Percentiles rank a stretch among this genome's conserved stretches.
These are phyloP conservation scores for Rhexocercosporidium sp. DNA, from an alignment of 2,329 filamentous ascomycete genomes.

Conservation along the genomic window DNA sequence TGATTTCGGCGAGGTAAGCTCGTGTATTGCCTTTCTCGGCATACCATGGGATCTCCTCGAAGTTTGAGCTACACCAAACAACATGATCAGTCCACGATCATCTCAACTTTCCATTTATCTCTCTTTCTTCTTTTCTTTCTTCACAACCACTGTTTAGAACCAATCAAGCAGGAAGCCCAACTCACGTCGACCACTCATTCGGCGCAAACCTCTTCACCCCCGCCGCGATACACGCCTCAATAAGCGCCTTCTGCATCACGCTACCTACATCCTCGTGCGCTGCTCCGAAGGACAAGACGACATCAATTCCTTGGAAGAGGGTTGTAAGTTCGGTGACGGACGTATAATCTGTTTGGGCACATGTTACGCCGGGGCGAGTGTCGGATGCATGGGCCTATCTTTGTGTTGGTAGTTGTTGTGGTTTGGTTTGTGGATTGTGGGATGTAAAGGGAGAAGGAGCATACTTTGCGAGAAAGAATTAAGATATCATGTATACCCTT, in stretches of 20 bases:
- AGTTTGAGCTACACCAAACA: neutral
- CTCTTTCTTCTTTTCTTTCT: neutral
- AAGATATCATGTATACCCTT: constrained; percentile 57
- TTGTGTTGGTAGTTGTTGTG: constrained; percentile 30
- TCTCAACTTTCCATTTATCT: neutral
- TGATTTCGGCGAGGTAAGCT: constrained; percentile 56
- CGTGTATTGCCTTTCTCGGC: constrained; percentile 55
- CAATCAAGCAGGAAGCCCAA: neutral
- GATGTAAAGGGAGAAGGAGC: too few species aligned
- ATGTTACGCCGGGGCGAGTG: constrained; percentile 43
- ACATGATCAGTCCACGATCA: neutral
- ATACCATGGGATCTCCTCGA: constrained; percentile 52
- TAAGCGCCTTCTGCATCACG: constrained; percentile 47
- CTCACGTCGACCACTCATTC: constrained; percentile 44
- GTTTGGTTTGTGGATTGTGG: neutral
- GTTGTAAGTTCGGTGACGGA: constrained; percentile 45
- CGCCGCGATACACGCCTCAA: constrained; percentile 47
- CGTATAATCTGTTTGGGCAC: constrained; percentile 52
- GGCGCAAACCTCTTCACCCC: constrained; percentile 49
- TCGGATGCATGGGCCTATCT: constrained; percentile 27
- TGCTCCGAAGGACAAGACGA: constrained; percentile 55
- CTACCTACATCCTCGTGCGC: constrained; percentile 30
- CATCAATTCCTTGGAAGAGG: constrained; percentile 53
- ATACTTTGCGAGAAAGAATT: constrained; percentile 55
- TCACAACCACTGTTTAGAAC: constrained; percentile 3